Evolutionary conservation across 2,329 filamentous ascomycete genomes (phyloP).

Genomic region (Beauveria asiatica): DNA sequence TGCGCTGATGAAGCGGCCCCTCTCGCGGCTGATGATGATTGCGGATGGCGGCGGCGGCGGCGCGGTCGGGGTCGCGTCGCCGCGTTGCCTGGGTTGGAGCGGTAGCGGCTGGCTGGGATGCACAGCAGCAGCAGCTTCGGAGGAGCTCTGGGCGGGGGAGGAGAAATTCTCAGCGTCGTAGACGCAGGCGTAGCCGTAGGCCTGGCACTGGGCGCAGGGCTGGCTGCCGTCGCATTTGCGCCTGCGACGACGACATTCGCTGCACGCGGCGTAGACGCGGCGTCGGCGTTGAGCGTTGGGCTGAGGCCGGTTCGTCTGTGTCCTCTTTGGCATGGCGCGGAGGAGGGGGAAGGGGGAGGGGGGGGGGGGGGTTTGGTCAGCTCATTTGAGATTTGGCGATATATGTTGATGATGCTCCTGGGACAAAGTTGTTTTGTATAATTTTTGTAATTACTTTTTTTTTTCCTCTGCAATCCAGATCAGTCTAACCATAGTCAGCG

Average conservation of each 20-base stretch:
- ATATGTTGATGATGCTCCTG: background rate
- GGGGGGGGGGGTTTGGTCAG: too few relatives aligned
- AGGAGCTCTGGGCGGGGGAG: background rate
- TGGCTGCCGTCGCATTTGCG: constrained; percentile 14
- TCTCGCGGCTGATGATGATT: constrained; percentile 2
- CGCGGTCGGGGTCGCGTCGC: background rate
- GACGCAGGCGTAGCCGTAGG: constrained; percentile 13
- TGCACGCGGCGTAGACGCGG: constrained; percentile 12
- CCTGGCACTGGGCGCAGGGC: constrained; percentile 12
- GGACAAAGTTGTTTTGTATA: background rate
- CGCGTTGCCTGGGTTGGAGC: background rate
- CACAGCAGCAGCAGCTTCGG: background rate
- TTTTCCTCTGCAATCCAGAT: background rate
- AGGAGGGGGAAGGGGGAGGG: too few relatives aligned
- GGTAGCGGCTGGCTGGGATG: background rate
- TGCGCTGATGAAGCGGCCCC: constrained; percentile 12
- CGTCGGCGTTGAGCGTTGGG: background rate
- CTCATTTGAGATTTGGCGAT: too few relatives aligned
- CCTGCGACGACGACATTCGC: constrained; percentile 13
- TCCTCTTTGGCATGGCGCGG: constrained; percentile 6
- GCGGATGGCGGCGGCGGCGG: background rate
- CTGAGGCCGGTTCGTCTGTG: background rate
- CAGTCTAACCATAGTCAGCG: background rate
- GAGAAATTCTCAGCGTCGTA: background rate
- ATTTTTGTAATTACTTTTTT: background rate